These are phyloP conservation scores for Penicillium mononematosum DNA, from an alignment of 495 filamentous ascomycete genomes.

Conservation along the genomic window DNA sequence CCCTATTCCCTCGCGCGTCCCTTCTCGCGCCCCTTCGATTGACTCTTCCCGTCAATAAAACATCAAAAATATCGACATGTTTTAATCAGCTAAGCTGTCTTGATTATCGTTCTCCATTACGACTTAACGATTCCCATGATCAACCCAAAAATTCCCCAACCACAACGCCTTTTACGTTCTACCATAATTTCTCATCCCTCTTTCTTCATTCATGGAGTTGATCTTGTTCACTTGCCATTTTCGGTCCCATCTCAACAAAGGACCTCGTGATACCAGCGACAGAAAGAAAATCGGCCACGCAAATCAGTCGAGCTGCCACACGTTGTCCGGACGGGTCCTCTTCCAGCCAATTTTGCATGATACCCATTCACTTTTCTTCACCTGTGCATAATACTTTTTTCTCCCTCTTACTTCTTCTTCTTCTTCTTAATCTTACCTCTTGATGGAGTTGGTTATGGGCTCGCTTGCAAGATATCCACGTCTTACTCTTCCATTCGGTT, in stretches of 20 bases:
- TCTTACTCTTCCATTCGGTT: neutral
- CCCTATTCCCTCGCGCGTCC: constrained; percentile 19
- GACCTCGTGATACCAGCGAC: constrained; percentile 7
- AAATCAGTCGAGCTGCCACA: neutral
- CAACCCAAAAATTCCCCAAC: constrained; percentile 17
- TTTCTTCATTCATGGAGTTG: neutral
- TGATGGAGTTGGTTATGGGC: neutral
- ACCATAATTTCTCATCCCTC: constrained; percentile 14
- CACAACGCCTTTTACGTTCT: constrained; percentile 9
- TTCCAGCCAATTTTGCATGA: constrained; percentile 11
- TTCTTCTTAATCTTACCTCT: neutral
- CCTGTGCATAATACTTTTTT: constrained; percentile 1
- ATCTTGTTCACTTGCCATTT: neutral
- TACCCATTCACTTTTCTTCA: constrained; percentile 7
- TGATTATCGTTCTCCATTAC: constrained; percentile 13
- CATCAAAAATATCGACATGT: neutral
- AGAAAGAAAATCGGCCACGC: neutral
- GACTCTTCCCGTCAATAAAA: constrained; percentile 26
- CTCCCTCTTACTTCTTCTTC: neutral
- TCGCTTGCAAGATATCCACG: neutral
- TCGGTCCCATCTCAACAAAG: constrained; percentile 6
- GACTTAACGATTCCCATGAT: constrained; percentile 30
- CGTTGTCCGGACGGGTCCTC: constrained; percentile 8
- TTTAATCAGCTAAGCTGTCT: neutral
- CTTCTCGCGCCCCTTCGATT: constrained; percentile 25